Base-by-base conservation (phyloP, 169 alveolate genomes). In the Plasmodium sp. region DNA sequence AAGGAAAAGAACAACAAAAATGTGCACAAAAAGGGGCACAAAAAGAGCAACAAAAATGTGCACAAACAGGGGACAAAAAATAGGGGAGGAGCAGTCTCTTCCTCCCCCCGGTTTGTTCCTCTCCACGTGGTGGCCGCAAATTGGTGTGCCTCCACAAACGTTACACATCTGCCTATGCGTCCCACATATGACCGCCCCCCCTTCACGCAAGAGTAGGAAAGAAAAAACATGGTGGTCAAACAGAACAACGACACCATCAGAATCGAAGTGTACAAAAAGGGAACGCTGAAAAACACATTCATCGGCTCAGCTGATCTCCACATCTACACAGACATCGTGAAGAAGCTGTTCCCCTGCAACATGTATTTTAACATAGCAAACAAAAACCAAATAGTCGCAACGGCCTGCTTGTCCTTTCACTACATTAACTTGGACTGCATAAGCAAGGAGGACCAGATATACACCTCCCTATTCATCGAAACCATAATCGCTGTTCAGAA, bases 401-500 rank as follows among this genome's bases (percentile, higher is more conserved):
- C 85, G 5, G 73, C 84, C 18, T 85, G 85, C 31, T 67, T 85
- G 36, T 85, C 93, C 33, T 85, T 85, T 18, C 93, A 85, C 31
- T 85, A 85, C 43, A 85, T 85, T 41, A 85, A 85, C 81, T 85
- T 85, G 75, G 79, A 85, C 31, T 85, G 85, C 80, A 85, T 85
- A 85, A 85, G 43, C 45, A 85, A 85, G 79, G 93, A 85, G 16
- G 93, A 85, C 71, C 93, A 85, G 31, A 74, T 85, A 41, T 85
- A 85, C 58, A 85, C 93, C 10, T 85, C 93, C 27, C 56, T 85
- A 54, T 85, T 85, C 27, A 85, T 85, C 62, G 93, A 85, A 62
- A 85, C 93, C 16, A 85, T 85, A 31, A 85, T 85, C 18, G 75
- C 93, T 6, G 93, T 85, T 85, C 93, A 85, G 81, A 85, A 85